Conservation (phyloP, 306 rosid genomes). For the Cotoneaster glaucophyllus region DNA sequence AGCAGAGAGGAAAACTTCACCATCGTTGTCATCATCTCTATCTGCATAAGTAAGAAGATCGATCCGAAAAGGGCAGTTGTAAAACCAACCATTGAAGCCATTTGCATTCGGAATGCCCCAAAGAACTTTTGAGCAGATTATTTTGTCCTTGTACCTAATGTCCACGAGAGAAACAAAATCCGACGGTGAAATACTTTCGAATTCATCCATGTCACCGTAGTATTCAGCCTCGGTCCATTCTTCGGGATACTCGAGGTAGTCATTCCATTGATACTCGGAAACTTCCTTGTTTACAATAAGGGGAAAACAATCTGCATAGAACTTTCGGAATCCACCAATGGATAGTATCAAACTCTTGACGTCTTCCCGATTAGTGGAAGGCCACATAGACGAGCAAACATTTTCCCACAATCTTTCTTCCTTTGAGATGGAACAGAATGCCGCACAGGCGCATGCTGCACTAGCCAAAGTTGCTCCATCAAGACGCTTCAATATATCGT, state of each 20-base stretch:
- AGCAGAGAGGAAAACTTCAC: conserved; percentile 63
- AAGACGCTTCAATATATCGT: conserved; percentile 72
- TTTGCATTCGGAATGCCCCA: conserved; percentile 84
- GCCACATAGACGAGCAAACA: conserved; percentile 81
- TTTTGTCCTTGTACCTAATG: conserved; percentile 59
- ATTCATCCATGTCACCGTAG: conserved; percentile 61
- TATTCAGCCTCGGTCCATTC: conserved; percentile 88
- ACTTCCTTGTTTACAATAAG: conserved; percentile 72
- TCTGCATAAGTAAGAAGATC: conserved; percentile 67
- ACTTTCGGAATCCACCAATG: conserved; percentile 80
- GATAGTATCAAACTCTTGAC: conserved; percentile 64
- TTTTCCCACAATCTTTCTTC: conserved; percentile 89
- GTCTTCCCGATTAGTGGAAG: conserved; percentile 79
- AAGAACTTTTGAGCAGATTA: conserved; percentile 73
- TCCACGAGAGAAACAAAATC: conserved; percentile 84
- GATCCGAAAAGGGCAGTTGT: conserved; percentile 77
- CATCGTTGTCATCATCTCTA: conserved; percentile 45
- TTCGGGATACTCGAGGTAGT: conserved; percentile 56
- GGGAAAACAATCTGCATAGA: conserved; percentile 86
- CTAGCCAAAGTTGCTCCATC: conserved; percentile 78
- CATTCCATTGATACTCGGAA: conserved; percentile 41
- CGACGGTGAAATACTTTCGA: conserved; percentile 50
- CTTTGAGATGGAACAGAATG: conserved; percentile 71
- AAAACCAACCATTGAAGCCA: conserved; percentile 65
- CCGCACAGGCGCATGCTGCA: conserved; percentile 77